These are phyloP conservation scores for Globisporangium heterothallicum DNA, from an alignment of 352 stramenopile genomes.

Conservation along the genomic window DNA sequence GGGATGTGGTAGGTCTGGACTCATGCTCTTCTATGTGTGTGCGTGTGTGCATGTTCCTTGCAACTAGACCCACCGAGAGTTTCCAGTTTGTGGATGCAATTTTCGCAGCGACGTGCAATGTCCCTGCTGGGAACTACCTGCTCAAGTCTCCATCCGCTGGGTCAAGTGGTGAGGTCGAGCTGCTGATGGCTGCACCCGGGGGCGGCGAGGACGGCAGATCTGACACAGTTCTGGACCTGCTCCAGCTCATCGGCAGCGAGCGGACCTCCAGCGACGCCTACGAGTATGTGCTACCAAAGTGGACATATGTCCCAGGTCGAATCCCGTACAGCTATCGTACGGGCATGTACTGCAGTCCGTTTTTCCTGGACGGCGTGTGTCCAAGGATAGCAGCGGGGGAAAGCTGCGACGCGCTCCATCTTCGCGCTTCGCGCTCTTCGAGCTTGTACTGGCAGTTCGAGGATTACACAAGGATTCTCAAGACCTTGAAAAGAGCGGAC, in stretches of 20 bases:
- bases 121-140: slow-evolving; percentile 35
- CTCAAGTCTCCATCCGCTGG: slow-evolving; percentile 16
- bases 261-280: neutral
- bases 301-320: slow-evolving; percentile 31
- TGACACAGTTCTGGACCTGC: too few relatives aligned
- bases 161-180: slow-evolving; percentile 12
- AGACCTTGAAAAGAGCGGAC: slow-evolving; percentile 13
- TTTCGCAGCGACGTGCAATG: slow-evolving; percentile 21
- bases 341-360: slow-evolving; percentile 43
- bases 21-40: neutral
- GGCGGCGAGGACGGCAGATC: too few relatives aligned
- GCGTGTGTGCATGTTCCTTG: neutral
- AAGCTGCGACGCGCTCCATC: slow-evolving; percentile 36
- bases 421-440: slow-evolving; percentile 16
- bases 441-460: slow-evolving; percentile 33
- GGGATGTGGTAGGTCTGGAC: neutral
- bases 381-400: slow-evolving; percentile 22
- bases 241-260: slow-evolving; percentile 2
- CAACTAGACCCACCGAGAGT: slow-evolving; percentile 25
- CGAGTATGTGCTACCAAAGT: slow-evolving; percentile 32
- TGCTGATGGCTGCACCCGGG: slow-evolving; percentile 20
- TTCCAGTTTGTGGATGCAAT: slow-evolving; percentile 30
- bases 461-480: slow-evolving; percentile 29
- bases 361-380: slow-evolving; percentile 42
- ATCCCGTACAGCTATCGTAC: slow-evolving; percentile 59